phyloP scores from a whole-genome alignment of 176 grass and related monocot genomes.

The Oryza officinalis region DNA sequence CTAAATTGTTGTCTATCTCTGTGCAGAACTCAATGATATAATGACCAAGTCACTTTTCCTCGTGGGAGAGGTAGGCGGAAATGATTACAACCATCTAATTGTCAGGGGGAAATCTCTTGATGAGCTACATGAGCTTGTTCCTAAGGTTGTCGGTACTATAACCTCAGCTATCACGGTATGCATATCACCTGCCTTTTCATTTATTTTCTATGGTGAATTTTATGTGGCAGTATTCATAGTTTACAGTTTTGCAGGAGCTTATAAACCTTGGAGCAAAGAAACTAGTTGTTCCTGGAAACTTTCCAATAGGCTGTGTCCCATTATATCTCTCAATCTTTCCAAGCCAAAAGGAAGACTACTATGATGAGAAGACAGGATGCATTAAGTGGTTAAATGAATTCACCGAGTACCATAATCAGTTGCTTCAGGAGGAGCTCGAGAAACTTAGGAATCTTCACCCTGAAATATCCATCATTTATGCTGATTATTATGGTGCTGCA shows the following conservation, averaged over 20 bases:
- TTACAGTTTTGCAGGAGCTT: constrained; percentile 56
- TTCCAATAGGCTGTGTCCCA: constrained; percentile 85
- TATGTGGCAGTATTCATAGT: constrained; percentile 25
- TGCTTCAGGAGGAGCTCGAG: constrained; percentile 64
- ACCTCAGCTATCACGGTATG: constrained; percentile 54
- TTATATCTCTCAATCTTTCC: constrained; percentile 70
- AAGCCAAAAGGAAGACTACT: constrained; percentile 66
- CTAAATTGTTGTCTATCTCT: constrained; percentile 28
- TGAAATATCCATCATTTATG: constrained; percentile 73
- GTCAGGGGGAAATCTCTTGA: constrained; percentile 57
- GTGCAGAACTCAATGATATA: constrained; percentile 54
- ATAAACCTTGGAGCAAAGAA: constrained; percentile 85
- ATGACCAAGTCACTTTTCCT: constrained; percentile 79
- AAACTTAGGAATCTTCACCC: constrained; percentile 59
- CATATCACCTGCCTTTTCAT: background rate
- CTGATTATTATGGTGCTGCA: constrained; percentile 83
- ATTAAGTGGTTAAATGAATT: constrained; percentile 88
- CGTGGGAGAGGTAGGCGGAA: constrained; percentile 84
- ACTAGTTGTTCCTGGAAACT: constrained; percentile 80
- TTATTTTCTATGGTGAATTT: constrained; percentile 1
- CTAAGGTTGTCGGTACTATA: constrained; percentile 65
- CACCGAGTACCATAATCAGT: constrained; percentile 56
- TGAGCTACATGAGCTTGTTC: constrained; percentile 68
- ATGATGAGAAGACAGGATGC: constrained; percentile 74
- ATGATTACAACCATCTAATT: constrained; percentile 94